phyloP scores from a whole-genome alignment of 305 asterid genomes.

The Stenogyne calaminthoides region DNA sequence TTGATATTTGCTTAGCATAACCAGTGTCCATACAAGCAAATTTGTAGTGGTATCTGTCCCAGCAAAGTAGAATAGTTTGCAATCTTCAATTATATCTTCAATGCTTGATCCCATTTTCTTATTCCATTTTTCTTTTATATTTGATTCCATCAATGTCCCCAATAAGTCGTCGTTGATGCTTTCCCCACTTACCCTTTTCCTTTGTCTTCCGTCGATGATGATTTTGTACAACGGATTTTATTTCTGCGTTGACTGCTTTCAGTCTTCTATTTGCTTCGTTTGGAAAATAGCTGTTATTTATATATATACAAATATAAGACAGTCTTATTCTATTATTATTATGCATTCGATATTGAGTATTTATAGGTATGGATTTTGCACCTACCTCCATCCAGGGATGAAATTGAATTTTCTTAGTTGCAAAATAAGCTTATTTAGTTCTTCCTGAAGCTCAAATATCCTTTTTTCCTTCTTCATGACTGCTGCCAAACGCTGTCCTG shows the following conservation, averaged over 20 bases:
- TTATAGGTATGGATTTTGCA: neutral
- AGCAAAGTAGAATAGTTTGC: conserved; percentile 45
- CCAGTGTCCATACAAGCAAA: conserved; percentile 43
- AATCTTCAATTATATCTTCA: conserved; percentile 40
- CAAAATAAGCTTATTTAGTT: conserved; percentile 27
- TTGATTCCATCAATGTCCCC: conserved; percentile 50
- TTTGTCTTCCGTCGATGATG: conserved; percentile 36
- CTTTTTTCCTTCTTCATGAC: conserved; percentile 48
- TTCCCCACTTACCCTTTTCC: conserved; percentile 38
- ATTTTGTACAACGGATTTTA: conserved; percentile 36
- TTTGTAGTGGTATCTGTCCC: conserved; percentile 47
- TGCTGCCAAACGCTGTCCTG: conserved; percentile 5
- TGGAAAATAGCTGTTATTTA: conserved; percentile 42
- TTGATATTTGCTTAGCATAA: conserved; percentile 33
- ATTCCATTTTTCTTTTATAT: conserved; percentile 36
- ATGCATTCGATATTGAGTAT: too few species aligned
- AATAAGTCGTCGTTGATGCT: conserved; percentile 40
- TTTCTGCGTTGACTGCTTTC: conserved; percentile 31
- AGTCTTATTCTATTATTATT: too few species aligned
- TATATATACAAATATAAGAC: too few species aligned
- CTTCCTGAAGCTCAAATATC: conserved; percentile 44
- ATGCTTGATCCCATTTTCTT: conserved; percentile 38
- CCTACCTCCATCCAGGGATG: conserved; percentile 44
- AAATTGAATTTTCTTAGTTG: neutral
- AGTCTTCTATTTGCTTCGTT: conserved; percentile 43